Evolutionary conservation across 1,284 basidiomycete species (phyloP).

Genomic region (Leccinum angustisporum): DNA sequence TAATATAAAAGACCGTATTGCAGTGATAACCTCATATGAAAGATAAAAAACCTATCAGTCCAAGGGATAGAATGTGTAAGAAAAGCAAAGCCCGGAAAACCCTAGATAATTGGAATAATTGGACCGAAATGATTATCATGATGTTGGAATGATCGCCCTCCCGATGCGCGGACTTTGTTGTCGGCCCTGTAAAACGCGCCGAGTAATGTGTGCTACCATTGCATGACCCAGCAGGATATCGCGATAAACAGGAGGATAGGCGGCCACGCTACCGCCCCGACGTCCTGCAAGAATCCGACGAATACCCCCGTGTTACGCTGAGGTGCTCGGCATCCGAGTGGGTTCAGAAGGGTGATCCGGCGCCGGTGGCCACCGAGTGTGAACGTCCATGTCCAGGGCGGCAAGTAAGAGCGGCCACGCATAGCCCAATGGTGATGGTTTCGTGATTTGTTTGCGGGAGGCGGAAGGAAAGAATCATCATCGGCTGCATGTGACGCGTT

Average conservation of each 20-base stretch:
- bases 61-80: not conserved
- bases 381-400: slow-evolving; percentile 28
- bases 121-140: not conserved
- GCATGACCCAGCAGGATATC: slow-evolving; percentile 31
- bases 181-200: not conserved
- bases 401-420: slow-evolving; percentile 20
- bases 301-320: slow-evolving; percentile 29
- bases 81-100: not conserved
- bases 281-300: slow-evolving; percentile 34
- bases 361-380: slow-evolving; percentile 29
- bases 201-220: slow-evolving; percentile 15
- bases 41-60: not conserved
- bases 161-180: not conserved
- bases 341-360: slow-evolving; percentile 30
- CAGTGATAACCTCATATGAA: not conserved
- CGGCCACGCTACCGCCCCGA: slow-evolving; percentile 39
- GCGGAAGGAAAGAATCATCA: slow-evolving; percentile 18
- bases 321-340: slow-evolving; percentile 8
- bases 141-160: not conserved
- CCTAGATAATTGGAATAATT: not conserved
- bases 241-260: slow-evolving; percentile 29
- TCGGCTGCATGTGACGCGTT: slow-evolving; percentile 5
- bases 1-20: not conserved
- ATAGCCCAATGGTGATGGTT: not conserved
- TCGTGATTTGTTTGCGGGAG: slow-evolving; percentile 15